Evolutionary conservation across 225 moss, liverwort and hornwort genomes (phyloP).

Genomic region (Thuidium tamariscinum): DNA sequence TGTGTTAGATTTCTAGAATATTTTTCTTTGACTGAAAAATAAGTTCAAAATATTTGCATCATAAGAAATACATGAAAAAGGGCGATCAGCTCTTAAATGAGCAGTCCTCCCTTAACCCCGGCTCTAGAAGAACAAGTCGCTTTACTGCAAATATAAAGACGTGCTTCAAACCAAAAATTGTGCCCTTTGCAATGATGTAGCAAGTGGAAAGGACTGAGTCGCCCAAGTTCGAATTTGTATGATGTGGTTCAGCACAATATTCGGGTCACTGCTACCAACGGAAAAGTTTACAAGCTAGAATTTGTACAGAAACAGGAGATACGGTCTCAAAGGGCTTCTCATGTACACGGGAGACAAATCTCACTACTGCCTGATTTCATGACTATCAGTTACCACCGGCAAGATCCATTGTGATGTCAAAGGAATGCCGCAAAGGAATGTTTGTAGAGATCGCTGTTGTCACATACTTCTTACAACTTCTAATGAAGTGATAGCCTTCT

Average conservation of each 20-base stretch:
- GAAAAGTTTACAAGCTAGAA: slow-evolving; percentile 4
- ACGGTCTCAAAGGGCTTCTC: background rate
- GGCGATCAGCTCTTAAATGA: no score
- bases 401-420: background rate
- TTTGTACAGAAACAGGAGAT: slow-evolving; percentile 28
- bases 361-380: slow-evolving; percentile 6
- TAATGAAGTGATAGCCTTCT: slow-evolving; percentile 5
- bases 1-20: no score
- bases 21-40: no score
- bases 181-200: background rate
- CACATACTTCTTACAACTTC: slow-evolving; percentile 24
- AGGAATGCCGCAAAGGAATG: slow-evolving; percentile 1
- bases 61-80: no score
- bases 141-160: background rate
- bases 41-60: no score
- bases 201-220: background rate
- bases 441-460: slow-evolving; percentile 37
- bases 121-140: background rate
- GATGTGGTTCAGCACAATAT: background rate
- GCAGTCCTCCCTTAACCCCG: no score
- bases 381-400: background rate
- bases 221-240: background rate
- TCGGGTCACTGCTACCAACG: background rate
- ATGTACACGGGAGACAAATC: slow-evolving; percentile 10
- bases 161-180: background rate